These are phyloP conservation scores for Letharia lupina DNA, from an alignment of 495 filamentous ascomycete species.

Conservation along the genomic window DNA sequence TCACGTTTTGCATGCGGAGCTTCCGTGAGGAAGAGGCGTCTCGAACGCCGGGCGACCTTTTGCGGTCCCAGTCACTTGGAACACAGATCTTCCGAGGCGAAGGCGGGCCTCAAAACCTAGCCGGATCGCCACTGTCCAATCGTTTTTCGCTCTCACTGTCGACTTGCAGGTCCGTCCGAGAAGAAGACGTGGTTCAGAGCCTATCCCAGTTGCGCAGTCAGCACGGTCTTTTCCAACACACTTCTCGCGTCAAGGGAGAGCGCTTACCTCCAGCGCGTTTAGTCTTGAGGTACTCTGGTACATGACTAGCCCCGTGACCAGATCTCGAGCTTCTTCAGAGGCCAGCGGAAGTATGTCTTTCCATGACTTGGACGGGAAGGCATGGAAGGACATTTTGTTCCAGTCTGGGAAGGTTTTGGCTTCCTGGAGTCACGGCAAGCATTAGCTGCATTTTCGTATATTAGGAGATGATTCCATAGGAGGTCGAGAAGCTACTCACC, in stretches of 20 bases:
- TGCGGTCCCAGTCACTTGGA: no score
- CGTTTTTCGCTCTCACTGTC: not conserved
- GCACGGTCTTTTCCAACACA: not conserved
- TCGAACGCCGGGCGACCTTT: not conserved
- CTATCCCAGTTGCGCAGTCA: slow-evolving; percentile 11
- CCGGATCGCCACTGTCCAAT: not conserved
- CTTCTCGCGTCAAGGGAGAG: not conserved
- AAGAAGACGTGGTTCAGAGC: slow-evolving; percentile 25
- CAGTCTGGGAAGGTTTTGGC: slow-evolving; percentile 50
- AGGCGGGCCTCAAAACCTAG: not conserved
- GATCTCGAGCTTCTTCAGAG: slow-evolving; percentile 34
- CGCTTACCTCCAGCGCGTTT: slow-evolving; percentile 42
- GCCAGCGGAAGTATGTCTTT: slow-evolving; percentile 40
- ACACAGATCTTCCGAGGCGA: not conserved
- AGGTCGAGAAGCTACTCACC: slow-evolving; percentile 31
- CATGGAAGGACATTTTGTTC: slow-evolving; percentile 56
- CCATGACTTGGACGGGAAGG: slow-evolving; percentile 47
- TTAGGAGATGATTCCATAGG: not conserved
- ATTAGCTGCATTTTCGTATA: slow-evolving; percentile 1
- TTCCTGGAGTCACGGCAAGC: slow-evolving; percentile 37
- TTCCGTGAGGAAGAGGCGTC: no score
- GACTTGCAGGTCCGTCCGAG: not conserved
- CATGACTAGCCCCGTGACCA: slow-evolving; percentile 46
- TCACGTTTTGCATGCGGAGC: no score
- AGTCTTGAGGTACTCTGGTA: slow-evolving; percentile 49